Evolutionary conservation across 192 early-diverging fungal species (phyloP).

Genomic region (Gigaspora rosea): DNA sequence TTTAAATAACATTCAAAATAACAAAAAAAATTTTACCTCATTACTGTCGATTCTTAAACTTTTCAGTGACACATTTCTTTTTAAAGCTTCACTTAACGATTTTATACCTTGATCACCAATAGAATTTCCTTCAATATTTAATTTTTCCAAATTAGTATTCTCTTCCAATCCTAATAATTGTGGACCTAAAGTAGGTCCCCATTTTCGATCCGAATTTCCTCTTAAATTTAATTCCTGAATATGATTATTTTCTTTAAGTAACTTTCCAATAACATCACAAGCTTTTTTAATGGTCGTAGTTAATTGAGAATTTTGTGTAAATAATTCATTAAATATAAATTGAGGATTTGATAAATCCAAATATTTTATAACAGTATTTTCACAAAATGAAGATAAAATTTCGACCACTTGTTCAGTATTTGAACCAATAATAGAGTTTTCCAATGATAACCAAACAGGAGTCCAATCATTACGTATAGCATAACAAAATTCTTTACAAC

Average conservation of each 20-base stretch:
- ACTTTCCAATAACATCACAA: not conserved
- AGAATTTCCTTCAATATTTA: constrained; percentile 8
- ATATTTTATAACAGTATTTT: constrained; percentile 10
- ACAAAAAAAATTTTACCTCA: too few relatives aligned
- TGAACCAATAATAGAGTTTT: not conserved
- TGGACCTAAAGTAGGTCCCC: not conserved
- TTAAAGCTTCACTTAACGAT: not conserved
- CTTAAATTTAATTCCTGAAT: not conserved
- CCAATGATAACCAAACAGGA: constrained; percentile 16
- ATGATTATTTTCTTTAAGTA: not conserved
- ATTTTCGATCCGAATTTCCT: not conserved
- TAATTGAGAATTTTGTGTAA: not conserved
- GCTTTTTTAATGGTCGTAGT: not conserved
- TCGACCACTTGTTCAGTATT: not conserved
- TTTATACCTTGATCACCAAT: constrained; percentile 6
- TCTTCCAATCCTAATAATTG: not conserved
- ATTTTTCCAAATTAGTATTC: constrained; percentile 3
- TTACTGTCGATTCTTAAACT: constrained; percentile 11
- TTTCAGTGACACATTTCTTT: not conserved
- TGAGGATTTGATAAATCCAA: constrained; percentile 9
- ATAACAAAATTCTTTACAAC: constrained; percentile 13
- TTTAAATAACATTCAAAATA: too few relatives aligned
- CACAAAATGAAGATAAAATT: not conserved
- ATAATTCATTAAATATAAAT: not conserved
- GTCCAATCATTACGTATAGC: not conserved